A percentile compares a stretch with the other conserved stretches of the same genome.
phyloP scores from a whole-genome alignment of 345 rosid genomes.

The Hibiscus tridactylites region DNA sequence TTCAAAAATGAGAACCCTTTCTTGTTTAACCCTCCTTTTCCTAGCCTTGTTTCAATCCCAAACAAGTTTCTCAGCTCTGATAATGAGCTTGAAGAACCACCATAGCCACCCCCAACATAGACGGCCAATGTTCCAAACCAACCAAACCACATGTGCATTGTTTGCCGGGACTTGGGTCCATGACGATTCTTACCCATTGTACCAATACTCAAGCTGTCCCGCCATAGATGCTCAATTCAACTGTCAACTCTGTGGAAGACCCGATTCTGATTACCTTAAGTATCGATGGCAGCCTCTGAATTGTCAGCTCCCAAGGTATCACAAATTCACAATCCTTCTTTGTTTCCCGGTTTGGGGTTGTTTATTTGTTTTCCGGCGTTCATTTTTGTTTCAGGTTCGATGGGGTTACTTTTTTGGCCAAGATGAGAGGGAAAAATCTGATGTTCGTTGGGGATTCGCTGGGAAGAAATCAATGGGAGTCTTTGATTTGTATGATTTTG shows the following conservation, averaged over 20 bases:
- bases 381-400: conserved; percentile 39
- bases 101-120: conserved; percentile 34
- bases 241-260: conserved; percentile 77
- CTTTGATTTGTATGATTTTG: conserved; percentile 71
- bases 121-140: conserved; percentile 47
- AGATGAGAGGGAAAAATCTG: conserved; percentile 62
- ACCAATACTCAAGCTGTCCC: conserved; percentile 43
- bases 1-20: conserved; percentile 10
- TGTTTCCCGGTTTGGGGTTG: neutral
- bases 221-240: conserved; percentile 66
- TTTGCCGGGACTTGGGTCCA: conserved; percentile 60
- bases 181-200: conserved; percentile 66
- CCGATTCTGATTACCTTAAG: conserved; percentile 76
- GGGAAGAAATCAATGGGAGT: conserved; percentile 87
- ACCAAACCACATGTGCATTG: conserved; percentile 41
- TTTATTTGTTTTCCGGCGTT: neutral
- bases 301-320: conserved; percentile 83
- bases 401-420: conserved; percentile 58
- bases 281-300: conserved; percentile 84
- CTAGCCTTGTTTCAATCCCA: conserved; percentile 28
- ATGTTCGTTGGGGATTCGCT: conserved; percentile 97
- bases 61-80: conserved; percentile 43
- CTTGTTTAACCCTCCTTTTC: conserved; percentile 20
- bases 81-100: conserved; percentile 57
- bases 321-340: neutral